Evolutionary conservation across 163 green algal species (phyloP), one percentile per base, ranked within the genome.

Genomic region (Scenedesmus sp.): DNA sequence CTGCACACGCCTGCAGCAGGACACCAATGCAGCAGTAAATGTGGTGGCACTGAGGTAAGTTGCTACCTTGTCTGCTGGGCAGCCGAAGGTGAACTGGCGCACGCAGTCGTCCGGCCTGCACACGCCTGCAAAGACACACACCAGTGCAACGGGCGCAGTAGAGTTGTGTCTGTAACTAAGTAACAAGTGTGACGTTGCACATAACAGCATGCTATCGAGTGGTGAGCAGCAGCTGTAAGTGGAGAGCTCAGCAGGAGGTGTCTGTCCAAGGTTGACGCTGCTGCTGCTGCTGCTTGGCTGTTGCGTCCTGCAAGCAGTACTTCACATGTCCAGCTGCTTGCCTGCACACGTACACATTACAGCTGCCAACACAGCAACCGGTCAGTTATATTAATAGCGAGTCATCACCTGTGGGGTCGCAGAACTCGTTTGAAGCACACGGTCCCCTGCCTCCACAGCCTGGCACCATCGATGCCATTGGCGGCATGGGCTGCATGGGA

Each of bases 391-490:
- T 46, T 46, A 46, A 46, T 46, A 46, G 34, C 34, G 34, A 46
- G 18, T 56, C n/a, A 73, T 88, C 7, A 54, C 82, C 82, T 46
- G 5, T 66, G 0, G 64, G 4, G 7, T 91, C 87, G 59, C 87
- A 91, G 56, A 91, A 91, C 16, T 66, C 3, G 13, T 54, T n/a
- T 2, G 54, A 82, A n/a, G 57, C 20, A 56, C 76, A 91, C 10
- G 60, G 88, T 2, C 76, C 88, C 13, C 57, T 62, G 18, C 88
- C 88, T 6, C 88, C 77, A 23, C 59, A 88, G 55, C 82, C 56
- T 13, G 26, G 12, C 70, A 85, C 5, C 20, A 57, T 81, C 20
- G 88, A 15, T 18, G 84, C 60, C 55, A 81, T 74, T 18, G 26
- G 16, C 10, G 15, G 77, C 76, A 87, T 82, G 9, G 70, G 73